Base-by-base conservation (phyloP, 2,329 filamentous ascomycete genomes). In the Apiospora arundinis region DNA sequence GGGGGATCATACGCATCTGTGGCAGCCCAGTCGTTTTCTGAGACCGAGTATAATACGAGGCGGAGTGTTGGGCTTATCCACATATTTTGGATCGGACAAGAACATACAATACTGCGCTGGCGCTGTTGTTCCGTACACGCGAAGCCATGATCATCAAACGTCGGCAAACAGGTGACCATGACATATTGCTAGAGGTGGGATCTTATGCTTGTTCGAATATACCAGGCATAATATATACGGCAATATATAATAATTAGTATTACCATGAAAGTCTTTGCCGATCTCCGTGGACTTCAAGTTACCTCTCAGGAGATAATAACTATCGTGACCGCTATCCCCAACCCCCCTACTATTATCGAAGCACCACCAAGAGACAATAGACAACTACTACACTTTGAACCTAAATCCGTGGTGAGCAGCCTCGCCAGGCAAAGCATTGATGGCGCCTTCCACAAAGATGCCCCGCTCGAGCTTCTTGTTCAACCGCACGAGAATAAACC, bases 401-500 rank as follows among this genome's bases (percentile, higher is more conserved):
- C 91, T 85, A 80, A 93, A 93, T 0, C 91, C 91, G 76, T 89
- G 88, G 70, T 86, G 83, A 14, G 83, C 86, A 28, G 87, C 89
- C 74, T 87, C 85, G 0, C 87, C 88, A 0, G 89, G 88, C 65
- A 88, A 81, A 9, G 83, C 82, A 74, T 90, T 89, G 73, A 91
- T 86, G 0, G 86, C 87, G 4, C 87, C 88, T 74, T 86, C 82
- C 21, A 89, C 86, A 45, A 77, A 82, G 75, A 92, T 87, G 0
- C 91, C 92, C 18, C 84, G 83, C 66, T 93, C 92, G 2, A 95
- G 83, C 80, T 90, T 93, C 83, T 87, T 90, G 77, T 95, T 95
- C 76, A 94, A 78, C 60, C 88, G 83, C 18, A 87, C 85, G 37
- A 95, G 84, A 49, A 93, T 88, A 46, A 90, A 83, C 12, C 92